These are phyloP conservation scores for Microsporum audouinii DNA, from an alignment of 2,329 filamentous ascomycete species.

Conservation along the genomic window DNA sequence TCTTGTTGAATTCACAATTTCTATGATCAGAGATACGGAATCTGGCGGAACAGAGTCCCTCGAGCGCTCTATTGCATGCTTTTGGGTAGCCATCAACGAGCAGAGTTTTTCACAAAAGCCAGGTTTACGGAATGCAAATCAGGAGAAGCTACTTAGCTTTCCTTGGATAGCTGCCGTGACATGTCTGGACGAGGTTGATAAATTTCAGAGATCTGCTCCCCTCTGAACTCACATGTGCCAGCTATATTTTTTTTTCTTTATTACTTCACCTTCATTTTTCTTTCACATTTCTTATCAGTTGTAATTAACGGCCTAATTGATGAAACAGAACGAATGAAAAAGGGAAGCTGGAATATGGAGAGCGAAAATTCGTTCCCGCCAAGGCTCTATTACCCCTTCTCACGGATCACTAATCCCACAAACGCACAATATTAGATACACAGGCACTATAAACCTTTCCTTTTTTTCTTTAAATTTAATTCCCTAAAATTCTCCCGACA, in stretches of 20 bases:
- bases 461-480: too few species aligned
- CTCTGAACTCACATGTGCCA: not conserved
- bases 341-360: not conserved
- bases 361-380: not conserved
- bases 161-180: slow-evolving; percentile 19
- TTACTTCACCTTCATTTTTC: not conserved
- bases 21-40: slow-evolving; percentile 16
- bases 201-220: slow-evolving; percentile 13
- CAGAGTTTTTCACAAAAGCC: not conserved
- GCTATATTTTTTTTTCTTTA: not conserved
- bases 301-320: not conserved
- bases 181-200: slow-evolving; percentile 19
- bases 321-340: not conserved
- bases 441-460: too few species aligned
- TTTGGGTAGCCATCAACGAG: slow-evolving; percentile 14
- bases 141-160: slow-evolving; percentile 17
- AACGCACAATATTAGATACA: too few species aligned
- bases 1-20: slow-evolving; percentile 17
- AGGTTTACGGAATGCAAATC: not conserved
- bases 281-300: not conserved
- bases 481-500: too few species aligned
- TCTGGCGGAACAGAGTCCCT: slow-evolving; percentile 16
- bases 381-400: not conserved
- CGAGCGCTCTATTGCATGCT: slow-evolving; percentile 21
- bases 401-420: too few species aligned